phyloP scores from a whole-genome alignment of 1,284 basidiomycete genomes.

The Ceratobasidium sp. region DNA sequence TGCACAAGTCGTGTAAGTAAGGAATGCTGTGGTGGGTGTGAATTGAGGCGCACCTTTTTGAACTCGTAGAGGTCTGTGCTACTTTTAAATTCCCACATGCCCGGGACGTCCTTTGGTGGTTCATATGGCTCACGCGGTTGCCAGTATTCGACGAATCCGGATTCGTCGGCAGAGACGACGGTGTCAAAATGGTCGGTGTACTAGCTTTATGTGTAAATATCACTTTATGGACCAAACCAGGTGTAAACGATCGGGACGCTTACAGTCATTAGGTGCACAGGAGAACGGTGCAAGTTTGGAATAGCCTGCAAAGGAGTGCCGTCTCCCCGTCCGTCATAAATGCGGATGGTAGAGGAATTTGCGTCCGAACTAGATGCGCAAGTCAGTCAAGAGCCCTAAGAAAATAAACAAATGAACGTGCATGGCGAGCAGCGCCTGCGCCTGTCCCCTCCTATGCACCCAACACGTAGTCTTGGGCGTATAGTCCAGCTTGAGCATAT shows the following conservation, averaged over 20 bases:
- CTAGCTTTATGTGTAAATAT: slow-evolving; percentile 58
- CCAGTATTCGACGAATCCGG: slow-evolving; percentile 98
- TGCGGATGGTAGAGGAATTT: slow-evolving; percentile 75
- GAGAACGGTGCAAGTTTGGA: slow-evolving; percentile 81
- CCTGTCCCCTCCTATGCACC: slow-evolving; percentile 91
- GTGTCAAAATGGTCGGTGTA: slow-evolving; percentile 92
- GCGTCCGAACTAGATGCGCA: slow-evolving; percentile 76
- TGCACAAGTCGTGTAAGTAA: slow-evolving; percentile 54
- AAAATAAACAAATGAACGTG: slow-evolving; percentile 57
- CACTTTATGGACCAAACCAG: slow-evolving; percentile 24
- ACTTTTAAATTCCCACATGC: slow-evolving; percentile 91
- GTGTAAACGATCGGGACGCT: slow-evolving; percentile 52
- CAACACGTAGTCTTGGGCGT: slow-evolving; percentile 89
- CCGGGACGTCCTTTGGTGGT: slow-evolving; percentile 78
- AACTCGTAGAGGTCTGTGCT: slow-evolving; percentile 97
- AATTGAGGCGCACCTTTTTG: slow-evolving; percentile 79
- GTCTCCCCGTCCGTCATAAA: slow-evolving; percentile 93
- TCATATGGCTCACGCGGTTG: slow-evolving; percentile 87
- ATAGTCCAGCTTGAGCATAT: slow-evolving; percentile 91
- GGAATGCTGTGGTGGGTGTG: too few species aligned
- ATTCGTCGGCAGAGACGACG: slow-evolving; percentile 94
- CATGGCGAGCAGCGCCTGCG: slow-evolving; percentile 89
- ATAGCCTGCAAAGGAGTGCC: slow-evolving; percentile 80
- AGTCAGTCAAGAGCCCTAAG: slow-evolving; percentile 19
- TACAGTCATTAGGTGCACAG: slow-evolving; percentile 91